These are phyloP conservation scores for Huntiella bhutanensis DNA, from an alignment of 2,329 filamentous ascomycete species.

Conservation along the genomic window DNA sequence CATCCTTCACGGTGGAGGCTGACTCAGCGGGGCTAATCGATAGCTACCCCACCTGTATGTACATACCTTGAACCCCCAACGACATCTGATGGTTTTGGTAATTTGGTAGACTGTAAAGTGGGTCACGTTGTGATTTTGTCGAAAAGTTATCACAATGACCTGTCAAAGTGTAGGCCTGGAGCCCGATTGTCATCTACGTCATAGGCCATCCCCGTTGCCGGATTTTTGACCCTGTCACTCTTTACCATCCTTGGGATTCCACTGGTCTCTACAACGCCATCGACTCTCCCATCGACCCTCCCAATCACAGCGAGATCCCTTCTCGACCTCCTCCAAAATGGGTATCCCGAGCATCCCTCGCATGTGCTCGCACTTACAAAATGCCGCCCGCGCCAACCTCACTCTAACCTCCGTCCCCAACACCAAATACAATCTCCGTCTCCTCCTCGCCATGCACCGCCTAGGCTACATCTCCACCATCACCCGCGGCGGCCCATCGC, in stretches of 20 bases:
- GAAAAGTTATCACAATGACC: constrained; percentile 7
- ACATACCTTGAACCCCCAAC: neutral
- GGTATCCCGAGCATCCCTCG: constrained; percentile 51
- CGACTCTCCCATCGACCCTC: neutral
- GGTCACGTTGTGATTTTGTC: neutral
- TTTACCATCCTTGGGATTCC: neutral
- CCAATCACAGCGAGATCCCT: neutral
- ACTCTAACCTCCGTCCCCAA: constrained; percentile 68
- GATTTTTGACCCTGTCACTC: neutral
- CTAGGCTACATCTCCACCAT: constrained; percentile 67
- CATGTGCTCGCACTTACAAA: constrained; percentile 81
- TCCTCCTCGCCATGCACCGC: constrained; percentile 62
- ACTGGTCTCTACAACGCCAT: too few relatives aligned
- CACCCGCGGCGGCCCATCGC: constrained; percentile 45
- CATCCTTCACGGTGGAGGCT: too few relatives aligned
- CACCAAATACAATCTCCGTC: constrained; percentile 54
- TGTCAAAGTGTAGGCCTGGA: neutral
- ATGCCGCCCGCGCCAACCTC: constrained; percentile 66
- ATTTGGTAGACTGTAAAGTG: neutral
- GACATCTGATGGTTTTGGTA: neutral
- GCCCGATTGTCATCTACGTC: neutral
- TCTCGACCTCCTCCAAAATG: constrained; percentile 6
- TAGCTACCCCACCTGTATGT: constrained; percentile 1
- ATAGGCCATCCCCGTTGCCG: neutral
- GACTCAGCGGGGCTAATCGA: too few relatives aligned